Evolutionary conservation across 495 filamentous ascomycete species (phyloP), one percentile per base, ranked within the genome.

Genomic region (Lichenothelia convexa): DNA sequence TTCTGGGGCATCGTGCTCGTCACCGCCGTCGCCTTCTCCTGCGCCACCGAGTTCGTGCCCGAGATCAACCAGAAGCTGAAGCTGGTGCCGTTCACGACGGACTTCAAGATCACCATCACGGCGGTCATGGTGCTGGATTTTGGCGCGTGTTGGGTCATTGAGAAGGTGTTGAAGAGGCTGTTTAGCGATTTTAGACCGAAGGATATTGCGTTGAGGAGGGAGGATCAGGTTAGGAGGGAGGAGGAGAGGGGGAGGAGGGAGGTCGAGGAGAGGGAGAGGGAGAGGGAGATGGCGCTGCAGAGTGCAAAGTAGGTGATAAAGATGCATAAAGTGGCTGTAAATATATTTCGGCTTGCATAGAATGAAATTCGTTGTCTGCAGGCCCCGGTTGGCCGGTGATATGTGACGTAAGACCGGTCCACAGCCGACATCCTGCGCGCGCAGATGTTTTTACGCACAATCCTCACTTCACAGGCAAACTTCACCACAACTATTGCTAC

Each of bases 121-220:
- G 56, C 63, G 1, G 59, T 81, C 43, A 99, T 99, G 89, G 53
- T 82, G 20, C 43, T 93, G 15, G 89, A 99, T 57, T 99, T 84
- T 48, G 70, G 61, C 13, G 85, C 75, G 8, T 95, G 91, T 62
- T 99, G 74, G 64, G 32, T 81, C 16, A 75, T 95, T 42, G 89
- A 99, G 64, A 75, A 84, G 44, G 74, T 73, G 2, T 62, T 99
- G 41, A 95, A 99, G 68, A 53, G 50, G 21, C 45, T 78, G 15
- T 99, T 94, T 54, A 91, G 81, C 51, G 89, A 99, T 54, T 92
- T 80, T 61, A 73, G 70, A 38, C 86, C 89, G 4, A 87, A 92
- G 55, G 91, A 95, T 53, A 94, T 99, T 49, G 91, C 89, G 11
- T 58, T 75, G 17, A 71, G 89, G 44, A 63, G 89, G 32, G 71